These are phyloP conservation scores for Pleurotus ostreatus DNA, from an alignment of 768 basidiomycete species.

Conservation along the genomic window DNA sequence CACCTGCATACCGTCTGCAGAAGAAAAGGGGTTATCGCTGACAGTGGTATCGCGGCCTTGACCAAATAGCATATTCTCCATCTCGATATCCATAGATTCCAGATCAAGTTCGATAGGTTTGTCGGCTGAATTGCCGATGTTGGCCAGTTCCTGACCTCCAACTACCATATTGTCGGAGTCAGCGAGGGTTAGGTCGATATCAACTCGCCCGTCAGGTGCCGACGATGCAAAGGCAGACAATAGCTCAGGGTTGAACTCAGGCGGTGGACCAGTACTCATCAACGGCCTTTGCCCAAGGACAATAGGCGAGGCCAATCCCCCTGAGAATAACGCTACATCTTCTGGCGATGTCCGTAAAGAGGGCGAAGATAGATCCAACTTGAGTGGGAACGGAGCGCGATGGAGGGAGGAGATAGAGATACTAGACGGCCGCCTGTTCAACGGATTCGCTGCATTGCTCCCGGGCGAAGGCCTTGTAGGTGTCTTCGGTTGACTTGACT, in stretches of 20 bases:
- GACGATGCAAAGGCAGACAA: constrained; percentile 59
- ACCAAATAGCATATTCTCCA: constrained; percentile 51
- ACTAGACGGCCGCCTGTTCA: constrained; percentile 63
- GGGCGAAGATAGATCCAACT: constrained; percentile 77
- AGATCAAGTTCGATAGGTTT: constrained; percentile 81
- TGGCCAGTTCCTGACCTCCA: constrained; percentile 22
- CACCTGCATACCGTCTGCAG: constrained; percentile 24
- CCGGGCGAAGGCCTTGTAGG: constrained; percentile 12
- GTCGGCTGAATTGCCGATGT: constrained; percentile 64
- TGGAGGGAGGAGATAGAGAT: constrained; percentile 81
- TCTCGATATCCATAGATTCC: constrained; percentile 64
- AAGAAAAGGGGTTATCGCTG: constrained; percentile 45
- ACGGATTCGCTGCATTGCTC: constrained; percentile 22
- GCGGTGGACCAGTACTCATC: constrained; percentile 43
- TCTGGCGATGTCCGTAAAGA: constrained; percentile 63
- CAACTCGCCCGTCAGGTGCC: constrained; percentile 32
- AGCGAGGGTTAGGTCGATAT: constrained; percentile 59
- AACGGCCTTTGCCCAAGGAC: constrained; percentile 80
- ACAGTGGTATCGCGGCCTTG: constrained; percentile 34
- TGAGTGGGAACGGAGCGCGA: constrained; percentile 64
- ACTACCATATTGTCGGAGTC: constrained; percentile 22
- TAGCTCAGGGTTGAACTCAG: constrained; percentile 58
- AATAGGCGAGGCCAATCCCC: constrained; percentile 71
- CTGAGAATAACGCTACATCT: constrained; percentile 53
- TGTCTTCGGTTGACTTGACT: constrained; percentile 21